Conservation (phyloP, 2,329 filamentous ascomycete species). For the Penicillium sp. region DNA sequence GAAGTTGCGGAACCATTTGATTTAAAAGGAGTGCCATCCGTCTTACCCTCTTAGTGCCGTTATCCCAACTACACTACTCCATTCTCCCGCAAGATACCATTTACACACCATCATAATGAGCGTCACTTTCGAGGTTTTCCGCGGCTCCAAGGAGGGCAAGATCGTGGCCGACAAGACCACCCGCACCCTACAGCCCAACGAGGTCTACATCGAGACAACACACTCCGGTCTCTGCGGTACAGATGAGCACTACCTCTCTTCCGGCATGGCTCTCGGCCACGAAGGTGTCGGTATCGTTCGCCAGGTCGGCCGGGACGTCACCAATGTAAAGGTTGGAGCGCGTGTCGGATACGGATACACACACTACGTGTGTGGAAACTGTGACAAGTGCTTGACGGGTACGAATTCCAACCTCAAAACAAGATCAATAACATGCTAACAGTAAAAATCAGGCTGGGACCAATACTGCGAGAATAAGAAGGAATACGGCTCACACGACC, state of each 20-base stretch:
- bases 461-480: slow-evolving; percentile 34
- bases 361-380: slow-evolving; percentile 34
- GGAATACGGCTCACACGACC: slow-evolving; percentile 31
- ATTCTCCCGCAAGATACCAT: not conserved
- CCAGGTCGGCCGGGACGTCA: slow-evolving; percentile 46
- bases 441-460: slow-evolving; percentile 23
- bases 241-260: slow-evolving; percentile 24
- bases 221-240: slow-evolving; percentile 30
- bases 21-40: not conserved
- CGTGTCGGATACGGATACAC: slow-evolving; percentile 39
- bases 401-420: not conserved
- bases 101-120: slow-evolving; percentile 14
- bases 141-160: slow-evolving; percentile 24
- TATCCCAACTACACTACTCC: not conserved
- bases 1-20: not conserved
- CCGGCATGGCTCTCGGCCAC: slow-evolving; percentile 46
- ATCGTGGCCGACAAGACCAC: slow-evolving; percentile 27
- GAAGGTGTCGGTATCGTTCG: slow-evolving; percentile 55
- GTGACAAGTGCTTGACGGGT: slow-evolving; percentile 34
- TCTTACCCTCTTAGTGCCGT: not conserved
- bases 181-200: slow-evolving; percentile 20
- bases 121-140: slow-evolving; percentile 28
- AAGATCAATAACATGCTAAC: not conserved
- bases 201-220: slow-evolving; percentile 27
- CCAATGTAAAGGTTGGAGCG: slow-evolving; percentile 46